A percentile compares a stretch with the other conserved stretches of the same genome.
Evolutionary conservation across 805 yeast species (phyloP).

Genomic region (Candida loeiensis): DNA sequence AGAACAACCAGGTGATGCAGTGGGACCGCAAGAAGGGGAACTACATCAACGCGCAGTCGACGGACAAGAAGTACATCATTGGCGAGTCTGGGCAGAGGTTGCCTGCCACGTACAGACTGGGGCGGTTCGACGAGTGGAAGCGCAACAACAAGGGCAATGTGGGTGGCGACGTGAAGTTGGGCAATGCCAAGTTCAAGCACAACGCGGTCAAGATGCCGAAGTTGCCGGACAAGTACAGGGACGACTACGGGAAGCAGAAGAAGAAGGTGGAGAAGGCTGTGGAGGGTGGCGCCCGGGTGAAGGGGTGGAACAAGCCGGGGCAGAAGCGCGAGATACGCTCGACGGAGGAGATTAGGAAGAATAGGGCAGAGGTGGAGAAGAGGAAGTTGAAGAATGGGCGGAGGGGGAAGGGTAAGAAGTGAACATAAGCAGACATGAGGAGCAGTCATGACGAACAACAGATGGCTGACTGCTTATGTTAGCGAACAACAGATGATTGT

Average conservation of each 20-base stretch:
- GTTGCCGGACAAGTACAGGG: conserved; percentile 86
- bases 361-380: conserved; percentile 65
- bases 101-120: conserved; percentile 89
- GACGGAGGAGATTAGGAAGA: conserved; percentile 75
- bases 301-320: conserved; percentile 55
- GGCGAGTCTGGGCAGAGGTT: conserved; percentile 92
- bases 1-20: conserved; percentile 67
- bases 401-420: conserved; percentile 3
- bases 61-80: conserved; percentile 81
- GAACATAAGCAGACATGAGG: neutral
- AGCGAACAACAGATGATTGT: too few relatives aligned
- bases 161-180: conserved; percentile 22
- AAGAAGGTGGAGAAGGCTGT: conserved; percentile 76
- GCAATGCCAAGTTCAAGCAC: conserved; percentile 59
- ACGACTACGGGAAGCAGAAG: conserved; percentile 79
- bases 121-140: conserved; percentile 92
- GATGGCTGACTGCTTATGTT: too few relatives aligned
- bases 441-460: too few relatives aligned
- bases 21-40: conserved; percentile 96
- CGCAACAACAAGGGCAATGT: conserved; percentile 64
- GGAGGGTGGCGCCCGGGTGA: conserved; percentile 68
- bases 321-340: conserved; percentile 57
- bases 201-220: conserved; percentile 75
- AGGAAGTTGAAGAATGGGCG: conserved; percentile 71
- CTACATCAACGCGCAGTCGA: conserved; percentile 74